Conservation (phyloP, 2,329 filamentous ascomycete genomes). For the Lasiodiplodia theobromae region DNA sequence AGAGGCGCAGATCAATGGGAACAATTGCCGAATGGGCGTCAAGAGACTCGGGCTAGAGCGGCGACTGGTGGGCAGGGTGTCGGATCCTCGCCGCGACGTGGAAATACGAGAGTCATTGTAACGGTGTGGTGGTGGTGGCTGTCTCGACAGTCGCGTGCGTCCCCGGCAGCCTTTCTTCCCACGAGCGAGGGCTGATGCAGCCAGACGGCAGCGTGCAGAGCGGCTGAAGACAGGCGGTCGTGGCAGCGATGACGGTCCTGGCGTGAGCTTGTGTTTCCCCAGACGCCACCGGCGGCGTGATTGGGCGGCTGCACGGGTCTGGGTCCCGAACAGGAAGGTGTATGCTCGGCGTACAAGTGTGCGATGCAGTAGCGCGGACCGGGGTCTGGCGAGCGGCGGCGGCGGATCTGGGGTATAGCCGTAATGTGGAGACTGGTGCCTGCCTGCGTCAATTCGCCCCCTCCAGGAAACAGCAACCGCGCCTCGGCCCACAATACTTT, state of each 20-base stretch:
- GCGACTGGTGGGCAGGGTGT: constrained; percentile 19
- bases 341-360: neutral
- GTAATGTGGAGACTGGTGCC: constrained; percentile 17
- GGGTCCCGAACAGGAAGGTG: neutral
- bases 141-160: neutral
- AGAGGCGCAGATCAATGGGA: constrained; percentile 36
- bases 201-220: neutral
- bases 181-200: neutral
- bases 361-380: constrained; percentile 13
- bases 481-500: neutral
- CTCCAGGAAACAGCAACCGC: neutral
- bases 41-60: neutral
- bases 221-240: neutral
- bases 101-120: neutral
- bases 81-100: constrained; percentile 9
- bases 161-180: neutral
- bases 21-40: constrained; percentile 33
- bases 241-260: constrained; percentile 8
- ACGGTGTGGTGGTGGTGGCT: neutral
- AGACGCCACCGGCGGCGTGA: constrained; percentile 3
- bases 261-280: constrained; percentile 18
- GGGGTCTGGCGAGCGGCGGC: constrained; percentile 4
- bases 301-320: neutral
- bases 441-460: neutral
- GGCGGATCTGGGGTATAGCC: constrained; percentile 28